These are phyloP conservation scores for Kazachstania bromeliacearum DNA, from an alignment of 805 yeast species.

Conservation along the genomic window DNA sequence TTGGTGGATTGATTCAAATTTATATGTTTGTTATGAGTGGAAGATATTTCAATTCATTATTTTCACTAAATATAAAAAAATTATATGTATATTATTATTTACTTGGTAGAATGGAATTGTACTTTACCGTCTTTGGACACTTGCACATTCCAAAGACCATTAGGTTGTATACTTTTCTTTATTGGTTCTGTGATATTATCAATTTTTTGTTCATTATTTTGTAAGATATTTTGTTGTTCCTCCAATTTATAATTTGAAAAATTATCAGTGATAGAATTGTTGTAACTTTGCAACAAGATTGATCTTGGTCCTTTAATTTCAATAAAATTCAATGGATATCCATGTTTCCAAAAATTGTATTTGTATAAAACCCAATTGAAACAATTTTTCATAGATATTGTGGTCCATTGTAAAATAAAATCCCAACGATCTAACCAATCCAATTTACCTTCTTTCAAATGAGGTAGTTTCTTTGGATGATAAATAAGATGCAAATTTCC, in stretches of 20 bases:
- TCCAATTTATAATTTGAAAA: conserved; percentile 2
- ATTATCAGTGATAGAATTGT: conserved; percentile 3
- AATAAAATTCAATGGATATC: conserved; percentile 18
- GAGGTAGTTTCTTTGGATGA: too few species aligned
- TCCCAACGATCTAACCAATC: too few species aligned
- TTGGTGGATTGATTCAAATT: too few species aligned
- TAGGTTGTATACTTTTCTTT: too few species aligned
- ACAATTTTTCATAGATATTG: background rate
- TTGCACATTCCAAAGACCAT: background rate
- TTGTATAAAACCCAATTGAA: conserved; percentile 1
- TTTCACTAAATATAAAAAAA: background rate
- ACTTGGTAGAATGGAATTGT: conserved; percentile 1
- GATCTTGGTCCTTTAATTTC: conserved; percentile 29
- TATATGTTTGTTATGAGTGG: too few species aligned
- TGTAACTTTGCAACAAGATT: conserved; percentile 22
- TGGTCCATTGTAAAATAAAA: background rate
- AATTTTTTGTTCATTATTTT: background rate
- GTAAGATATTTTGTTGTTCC: conserved; percentile 1
- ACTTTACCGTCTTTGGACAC: background rate
- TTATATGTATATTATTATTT: background rate
- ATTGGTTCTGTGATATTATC: background rate
- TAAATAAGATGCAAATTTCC: too few species aligned
- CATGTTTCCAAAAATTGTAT: conserved; percentile 14
- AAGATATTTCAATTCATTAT: background rate
- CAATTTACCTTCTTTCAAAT: too few species aligned